Evolutionary conservation across 2,329 filamentous ascomycete species (phyloP).

Genomic region (Paracoccidioides brasiliensis): DNA sequence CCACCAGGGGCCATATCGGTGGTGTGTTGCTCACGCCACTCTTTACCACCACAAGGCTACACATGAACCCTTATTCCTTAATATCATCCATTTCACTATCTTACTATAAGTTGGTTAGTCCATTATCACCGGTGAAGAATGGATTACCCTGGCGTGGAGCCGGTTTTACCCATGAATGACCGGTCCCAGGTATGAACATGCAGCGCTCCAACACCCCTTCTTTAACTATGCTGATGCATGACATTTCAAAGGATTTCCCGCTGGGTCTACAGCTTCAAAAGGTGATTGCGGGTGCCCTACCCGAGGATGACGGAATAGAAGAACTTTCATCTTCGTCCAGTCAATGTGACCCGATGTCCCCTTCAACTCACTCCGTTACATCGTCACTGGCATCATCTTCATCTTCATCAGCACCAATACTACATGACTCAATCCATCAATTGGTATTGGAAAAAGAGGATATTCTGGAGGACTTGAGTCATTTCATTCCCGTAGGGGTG

Average conservation of each 20-base stretch:
- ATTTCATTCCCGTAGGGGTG: constrained; percentile 23
- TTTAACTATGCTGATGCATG: background rate
- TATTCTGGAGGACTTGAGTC: constrained; percentile 9
- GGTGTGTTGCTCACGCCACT: too few relatives aligned
- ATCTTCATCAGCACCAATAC: background rate
- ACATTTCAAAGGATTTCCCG: background rate
- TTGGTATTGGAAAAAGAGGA: constrained; percentile 4
- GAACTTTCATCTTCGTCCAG: background rate
- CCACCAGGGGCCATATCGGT: too few relatives aligned
- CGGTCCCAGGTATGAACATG: background rate
- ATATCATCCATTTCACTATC: background rate
- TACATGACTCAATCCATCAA: background rate
- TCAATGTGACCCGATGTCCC: background rate
- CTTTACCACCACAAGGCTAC: too few relatives aligned
- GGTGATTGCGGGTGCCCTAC: background rate
- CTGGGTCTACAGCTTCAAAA: background rate
- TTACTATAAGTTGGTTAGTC: background rate
- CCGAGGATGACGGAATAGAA: background rate
- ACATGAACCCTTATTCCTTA: background rate
- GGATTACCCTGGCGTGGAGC: background rate
- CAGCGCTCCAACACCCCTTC: background rate
- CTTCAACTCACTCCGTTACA: background rate
- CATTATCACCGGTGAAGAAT: background rate
- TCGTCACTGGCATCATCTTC: background rate
- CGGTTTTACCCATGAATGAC: background rate